These are phyloP conservation scores for Tuber indicum DNA, from an alignment of 495 filamentous ascomycete species.

Conservation along the genomic window DNA sequence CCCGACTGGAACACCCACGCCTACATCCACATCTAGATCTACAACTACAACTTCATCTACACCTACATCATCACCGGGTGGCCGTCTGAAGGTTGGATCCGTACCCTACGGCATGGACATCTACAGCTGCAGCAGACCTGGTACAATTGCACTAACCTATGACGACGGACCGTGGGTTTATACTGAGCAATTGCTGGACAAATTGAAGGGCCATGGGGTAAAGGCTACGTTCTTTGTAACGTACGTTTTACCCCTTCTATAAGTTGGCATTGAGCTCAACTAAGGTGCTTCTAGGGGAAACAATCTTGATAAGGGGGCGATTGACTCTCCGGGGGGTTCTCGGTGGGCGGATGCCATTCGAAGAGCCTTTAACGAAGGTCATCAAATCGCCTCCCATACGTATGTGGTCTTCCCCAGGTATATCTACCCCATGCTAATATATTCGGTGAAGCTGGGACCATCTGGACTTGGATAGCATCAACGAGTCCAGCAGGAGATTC, in stretches of 20 bases:
- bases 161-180: conserved; percentile 69
- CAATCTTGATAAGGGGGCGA: conserved; percentile 58
- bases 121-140: conserved; percentile 6
- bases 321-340: conserved; percentile 47
- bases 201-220: conserved; percentile 53
- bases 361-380: conserved; percentile 56
- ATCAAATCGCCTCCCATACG: conserved; percentile 67
- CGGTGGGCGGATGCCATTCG: conserved; percentile 48
- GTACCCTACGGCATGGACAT: conserved; percentile 30
- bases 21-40: neutral
- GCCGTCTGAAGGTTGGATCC: conserved; percentile 12
- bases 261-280: neutral
- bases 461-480: conserved; percentile 53
- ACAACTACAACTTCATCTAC: neutral
- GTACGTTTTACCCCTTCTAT: conserved; percentile 6
- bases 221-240: conserved; percentile 66
- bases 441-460: conserved; percentile 52
- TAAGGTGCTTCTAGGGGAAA: conserved; percentile 48
- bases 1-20: neutral
- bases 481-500: conserved; percentile 47
- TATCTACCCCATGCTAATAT: neutral
- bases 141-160: conserved; percentile 50
- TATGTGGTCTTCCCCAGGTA: conserved; percentile 1
- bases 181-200: conserved; percentile 57
- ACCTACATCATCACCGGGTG: neutral